Evolutionary conservation across 345 rosid genomes (phyloP).

Genomic region (Populus pruinosa): DNA sequence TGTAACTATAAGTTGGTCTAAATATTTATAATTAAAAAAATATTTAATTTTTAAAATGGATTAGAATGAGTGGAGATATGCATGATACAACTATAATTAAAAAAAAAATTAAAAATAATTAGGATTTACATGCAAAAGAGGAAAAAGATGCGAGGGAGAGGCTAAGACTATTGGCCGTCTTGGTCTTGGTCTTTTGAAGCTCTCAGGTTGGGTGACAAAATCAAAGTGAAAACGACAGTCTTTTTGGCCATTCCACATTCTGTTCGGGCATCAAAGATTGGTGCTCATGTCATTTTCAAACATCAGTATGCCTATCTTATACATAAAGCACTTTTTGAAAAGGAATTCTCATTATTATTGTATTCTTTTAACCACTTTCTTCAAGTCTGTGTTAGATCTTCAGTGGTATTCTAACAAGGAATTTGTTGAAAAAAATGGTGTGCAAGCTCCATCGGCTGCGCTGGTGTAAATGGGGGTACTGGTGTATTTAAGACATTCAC

Average conservation of each 20-base stretch:
- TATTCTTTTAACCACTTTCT: too few relatives aligned
- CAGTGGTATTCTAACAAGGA: neutral
- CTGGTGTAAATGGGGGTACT: slow-evolving; percentile 6
- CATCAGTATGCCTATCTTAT: too few relatives aligned
- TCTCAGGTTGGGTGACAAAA: neutral
- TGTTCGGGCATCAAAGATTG: neutral
- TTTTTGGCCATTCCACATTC: neutral
- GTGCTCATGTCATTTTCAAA: neutral
- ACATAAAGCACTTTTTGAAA: too few relatives aligned
- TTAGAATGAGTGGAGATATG: too few relatives aligned
- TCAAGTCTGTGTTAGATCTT: too few relatives aligned
- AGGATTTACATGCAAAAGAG: neutral
- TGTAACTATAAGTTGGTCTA: too few relatives aligned
- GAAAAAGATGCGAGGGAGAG: neutral
- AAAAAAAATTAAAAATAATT: too few relatives aligned
- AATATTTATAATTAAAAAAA: too few relatives aligned
- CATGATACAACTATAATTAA: too few relatives aligned
- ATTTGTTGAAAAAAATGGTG: neutral
- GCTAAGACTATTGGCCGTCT: neutral
- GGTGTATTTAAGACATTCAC: slow-evolving; percentile 18
- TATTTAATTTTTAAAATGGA: too few relatives aligned
- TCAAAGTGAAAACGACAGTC: neutral
- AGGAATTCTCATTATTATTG: too few relatives aligned
- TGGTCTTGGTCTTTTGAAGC: neutral
- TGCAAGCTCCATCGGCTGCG: slow-evolving; percentile 13